These are phyloP conservation scores for Torulaspora pretoriensis DNA, from an alignment of 1,139 yeast species.

Conservation along the genomic window DNA sequence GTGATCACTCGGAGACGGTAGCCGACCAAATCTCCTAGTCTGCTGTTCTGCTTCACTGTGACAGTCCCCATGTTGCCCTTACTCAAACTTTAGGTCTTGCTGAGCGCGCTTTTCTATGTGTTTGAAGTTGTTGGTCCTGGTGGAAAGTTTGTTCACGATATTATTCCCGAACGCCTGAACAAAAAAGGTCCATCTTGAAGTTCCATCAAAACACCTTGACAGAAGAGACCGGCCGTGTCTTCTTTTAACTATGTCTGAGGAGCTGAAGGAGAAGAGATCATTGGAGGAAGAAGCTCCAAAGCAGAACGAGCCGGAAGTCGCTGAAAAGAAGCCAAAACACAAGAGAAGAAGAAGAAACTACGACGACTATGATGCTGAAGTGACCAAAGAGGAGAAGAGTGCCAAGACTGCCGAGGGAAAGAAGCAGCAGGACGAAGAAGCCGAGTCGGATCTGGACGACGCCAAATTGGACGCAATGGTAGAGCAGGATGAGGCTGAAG, in stretches of 20 bases:
- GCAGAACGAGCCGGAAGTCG: constrained; percentile 6
- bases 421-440: constrained; percentile 44
- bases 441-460: constrained; percentile 55
- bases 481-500: constrained; percentile 64
- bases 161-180: background rate
- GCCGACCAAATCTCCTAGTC: constrained; percentile 66
- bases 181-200: background rate
- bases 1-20: constrained; percentile 71
- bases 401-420: constrained; percentile 43
- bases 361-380: constrained; percentile 47
- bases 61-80: constrained; percentile 14
- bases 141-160: background rate
- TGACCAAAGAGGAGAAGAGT: constrained; percentile 40
- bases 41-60: constrained; percentile 27
- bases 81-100: background rate
- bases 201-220: background rate
- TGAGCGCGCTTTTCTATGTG: background rate
- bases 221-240: no score
- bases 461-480: constrained; percentile 43
- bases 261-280: constrained; percentile 10
- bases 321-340: constrained; percentile 18
- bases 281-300: constrained; percentile 13
- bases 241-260: constrained; percentile 7
- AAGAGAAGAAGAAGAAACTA: constrained; percentile 49
- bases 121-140: background rate